Percentiles rank a stretch among this genome's conserved stretches.
These are phyloP conservation scores for Brassica nigra DNA, from an alignment of 345 rosid genomes.

Conservation along the genomic window DNA sequence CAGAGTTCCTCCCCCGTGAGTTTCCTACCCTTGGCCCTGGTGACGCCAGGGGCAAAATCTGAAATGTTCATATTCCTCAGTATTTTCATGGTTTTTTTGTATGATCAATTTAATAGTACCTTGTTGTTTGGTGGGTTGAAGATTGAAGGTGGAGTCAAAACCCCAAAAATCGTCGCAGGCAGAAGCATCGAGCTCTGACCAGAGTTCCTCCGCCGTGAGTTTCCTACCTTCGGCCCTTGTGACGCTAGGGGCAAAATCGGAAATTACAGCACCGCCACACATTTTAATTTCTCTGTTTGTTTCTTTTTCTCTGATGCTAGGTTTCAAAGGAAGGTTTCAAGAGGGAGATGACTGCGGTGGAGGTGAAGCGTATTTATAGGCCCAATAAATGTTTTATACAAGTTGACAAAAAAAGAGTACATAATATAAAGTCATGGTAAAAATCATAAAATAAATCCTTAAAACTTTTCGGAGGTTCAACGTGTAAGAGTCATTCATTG, in stretches of 20 bases:
- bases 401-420: background rate
- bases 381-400: background rate
- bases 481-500: no score
- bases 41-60: constrained; percentile 39
- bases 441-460: background rate
- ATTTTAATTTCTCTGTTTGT: constrained; percentile 38
- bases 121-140: constrained; percentile 26
- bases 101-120: constrained; percentile 19
- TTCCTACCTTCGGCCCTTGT: constrained; percentile 48
- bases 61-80: background rate
- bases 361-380: constrained; percentile 31
- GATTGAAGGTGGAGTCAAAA: constrained; percentile 37
- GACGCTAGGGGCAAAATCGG: constrained; percentile 46
- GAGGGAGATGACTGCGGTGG: background rate
- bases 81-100: background rate
- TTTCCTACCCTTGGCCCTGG: constrained; percentile 48
- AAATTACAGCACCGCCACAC: constrained; percentile 84
- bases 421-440: constrained; percentile 11
- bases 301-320: background rate
- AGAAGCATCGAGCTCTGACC: constrained; percentile 62
- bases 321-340: constrained; percentile 3
- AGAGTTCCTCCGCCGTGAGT: constrained; percentile 54
- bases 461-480: no score
- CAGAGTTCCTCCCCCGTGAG: constrained; percentile 59
- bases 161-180: constrained; percentile 53